Evolutionary conservation across 2,329 filamentous ascomycete genomes (phyloP), one percentile per base, ranked within the genome.

Genomic region (Fusarium scirpi): DNA sequence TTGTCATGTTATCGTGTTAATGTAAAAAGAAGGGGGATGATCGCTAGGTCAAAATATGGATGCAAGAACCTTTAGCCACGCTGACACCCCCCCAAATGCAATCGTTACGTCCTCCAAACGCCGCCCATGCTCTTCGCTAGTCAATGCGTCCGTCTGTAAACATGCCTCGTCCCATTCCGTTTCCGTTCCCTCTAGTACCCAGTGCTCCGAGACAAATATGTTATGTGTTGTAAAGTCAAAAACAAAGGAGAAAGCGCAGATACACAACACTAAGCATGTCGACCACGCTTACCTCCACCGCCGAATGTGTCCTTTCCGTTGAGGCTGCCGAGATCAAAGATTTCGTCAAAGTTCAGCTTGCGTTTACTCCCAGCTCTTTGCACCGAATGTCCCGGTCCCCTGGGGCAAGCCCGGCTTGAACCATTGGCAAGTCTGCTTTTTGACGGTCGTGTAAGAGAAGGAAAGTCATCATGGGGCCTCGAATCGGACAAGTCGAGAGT

Each of bases 311-410:
- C 91, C 76, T 91, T 91, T 45, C 87, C 87, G 63, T 86, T 86
- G 53, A 92, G 78, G 69, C 88, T 89, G 56, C 89, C 88, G 10
- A 76, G 59, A 30, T 93, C 91, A 76, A 94, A 94, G 57, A 94
- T 90, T 75, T 94, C 92, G 25, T 89, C 88, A 74, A 92, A 87
- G 73, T 92, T 91, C 72, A 93, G 86, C 74, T 91, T 88, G 44
- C 92, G 86, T 79, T 95, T 95, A 72, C 89, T 86, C 3, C 92
- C 92, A 11, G 91, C 88, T 9, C 88, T 89, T 62, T 86, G 86
- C 7, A 89, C 89, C 11, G 92, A 80, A 49, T 86, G 83, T 69
- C 78, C 74, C 20, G 74, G 74, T 55, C 77, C 68, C 32, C 77
- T 72, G 24, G 77, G 65, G 34, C 70, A 67, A 38, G 74, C 40